Percentiles rank a stretch among this genome's conserved stretches.
Evolutionary conservation across 352 stramenopile species (phyloP).

Genomic region (Pythium brachiatum): DNA sequence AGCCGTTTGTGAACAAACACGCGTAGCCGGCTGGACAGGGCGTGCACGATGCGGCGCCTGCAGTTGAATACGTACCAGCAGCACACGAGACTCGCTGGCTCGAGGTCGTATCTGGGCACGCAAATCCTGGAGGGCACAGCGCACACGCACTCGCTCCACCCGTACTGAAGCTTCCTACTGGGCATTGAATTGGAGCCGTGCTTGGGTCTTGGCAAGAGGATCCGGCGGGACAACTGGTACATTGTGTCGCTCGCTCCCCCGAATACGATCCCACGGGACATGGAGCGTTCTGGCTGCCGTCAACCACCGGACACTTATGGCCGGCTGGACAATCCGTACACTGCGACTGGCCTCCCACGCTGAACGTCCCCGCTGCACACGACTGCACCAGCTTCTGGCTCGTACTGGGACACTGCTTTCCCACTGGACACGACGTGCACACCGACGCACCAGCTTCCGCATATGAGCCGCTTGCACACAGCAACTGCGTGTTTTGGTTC

Average conservation of each 20-base stretch:
- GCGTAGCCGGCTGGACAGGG: slow-evolving; percentile 75
- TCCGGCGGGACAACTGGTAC: slow-evolving; percentile 62
- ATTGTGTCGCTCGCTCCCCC: slow-evolving; percentile 36
- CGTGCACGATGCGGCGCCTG: slow-evolving; percentile 48
- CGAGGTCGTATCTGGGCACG: slow-evolving; percentile 59
- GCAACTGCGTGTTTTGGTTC: slow-evolving; percentile 40
- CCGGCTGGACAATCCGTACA: slow-evolving; percentile 52
- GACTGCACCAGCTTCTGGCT: slow-evolving; percentile 36
- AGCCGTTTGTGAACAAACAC: slow-evolving; percentile 67
- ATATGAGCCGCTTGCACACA: slow-evolving; percentile 49
- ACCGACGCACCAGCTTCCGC: slow-evolving; percentile 37
- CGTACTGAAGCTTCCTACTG: slow-evolving; percentile 58
- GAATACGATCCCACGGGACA: slow-evolving; percentile 48
- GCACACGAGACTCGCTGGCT: slow-evolving; percentile 46
- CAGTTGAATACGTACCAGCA: slow-evolving; percentile 55
- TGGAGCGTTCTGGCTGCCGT: slow-evolving; percentile 46
- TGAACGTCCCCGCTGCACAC: slow-evolving; percentile 63
- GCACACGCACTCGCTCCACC: slow-evolving; percentile 51
- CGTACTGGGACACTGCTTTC: slow-evolving; percentile 55
- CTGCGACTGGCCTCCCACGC: slow-evolving; percentile 40
- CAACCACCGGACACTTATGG: slow-evolving; percentile 45
- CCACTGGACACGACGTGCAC: slow-evolving; percentile 51
- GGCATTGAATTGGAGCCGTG: slow-evolving; percentile 36
- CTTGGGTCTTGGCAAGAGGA: slow-evolving; percentile 48
- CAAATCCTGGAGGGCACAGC: slow-evolving; percentile 64